Conservation (phyloP, 2,329 filamentous ascomycete genomes). For the Coniochaeta sp. region DNA sequence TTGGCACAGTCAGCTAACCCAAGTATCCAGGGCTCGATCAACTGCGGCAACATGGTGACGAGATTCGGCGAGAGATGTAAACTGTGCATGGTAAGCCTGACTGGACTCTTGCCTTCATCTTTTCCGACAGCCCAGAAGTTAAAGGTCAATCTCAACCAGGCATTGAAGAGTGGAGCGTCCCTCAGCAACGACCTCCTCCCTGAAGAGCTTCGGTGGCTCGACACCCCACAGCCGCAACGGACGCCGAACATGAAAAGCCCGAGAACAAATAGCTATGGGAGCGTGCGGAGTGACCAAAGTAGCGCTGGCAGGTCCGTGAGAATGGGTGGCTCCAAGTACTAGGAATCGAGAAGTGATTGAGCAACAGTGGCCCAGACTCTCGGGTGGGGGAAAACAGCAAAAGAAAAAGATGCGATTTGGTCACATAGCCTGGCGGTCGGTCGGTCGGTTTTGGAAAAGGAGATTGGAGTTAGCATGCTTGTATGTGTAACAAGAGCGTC, state of each 20-base stretch:
- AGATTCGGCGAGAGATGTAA: slow-evolving; percentile 28
- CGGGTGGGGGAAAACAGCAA: neutral
- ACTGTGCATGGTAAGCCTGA: slow-evolving; percentile 25
- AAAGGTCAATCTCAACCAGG: slow-evolving; percentile 6
- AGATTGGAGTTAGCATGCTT: neutral
- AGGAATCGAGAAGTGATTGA: neutral
- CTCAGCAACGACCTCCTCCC: slow-evolving; percentile 17
- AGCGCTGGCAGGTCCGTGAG: slow-evolving; percentile 4
- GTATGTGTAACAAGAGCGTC: neutral
- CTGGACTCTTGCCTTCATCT: neutral
- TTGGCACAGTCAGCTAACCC: neutral
- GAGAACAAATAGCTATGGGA: slow-evolving; percentile 1
- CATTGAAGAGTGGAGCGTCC: slow-evolving; percentile 18
- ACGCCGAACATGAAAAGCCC: neutral
- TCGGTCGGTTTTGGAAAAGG: neutral
- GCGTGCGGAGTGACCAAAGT: slow-evolving; percentile 1
- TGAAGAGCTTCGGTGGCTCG: slow-evolving; percentile 8
- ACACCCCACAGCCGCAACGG: slow-evolving; percentile 4
- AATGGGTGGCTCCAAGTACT: neutral
- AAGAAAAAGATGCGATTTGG: neutral
- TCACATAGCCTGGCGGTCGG: neutral
- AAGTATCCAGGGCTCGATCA: slow-evolving; percentile 21
- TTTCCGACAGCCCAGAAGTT: slow-evolving; percentile 6
- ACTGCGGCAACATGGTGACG: slow-evolving; percentile 26
- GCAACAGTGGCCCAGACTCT: neutral